Evolutionary conservation across 2,329 filamentous ascomycete genomes (phyloP).

Genomic region (Xenosphaeropsis pyriputrescens): DNA sequence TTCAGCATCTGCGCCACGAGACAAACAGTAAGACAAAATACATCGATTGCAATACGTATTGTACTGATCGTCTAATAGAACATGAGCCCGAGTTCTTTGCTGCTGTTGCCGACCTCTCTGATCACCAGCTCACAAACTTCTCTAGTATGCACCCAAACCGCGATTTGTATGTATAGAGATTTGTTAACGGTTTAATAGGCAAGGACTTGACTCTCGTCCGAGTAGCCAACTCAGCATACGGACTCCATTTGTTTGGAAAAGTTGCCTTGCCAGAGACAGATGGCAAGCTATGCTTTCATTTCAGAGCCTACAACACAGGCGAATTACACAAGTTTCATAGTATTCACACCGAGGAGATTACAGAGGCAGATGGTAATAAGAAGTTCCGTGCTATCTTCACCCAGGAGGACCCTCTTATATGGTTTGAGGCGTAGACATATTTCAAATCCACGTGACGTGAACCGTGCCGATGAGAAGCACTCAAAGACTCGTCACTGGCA

Average conservation of each 20-base stretch:
- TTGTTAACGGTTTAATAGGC: constrained; percentile 17
- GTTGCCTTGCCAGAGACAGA: constrained; percentile 27
- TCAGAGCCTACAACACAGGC: constrained; percentile 29
- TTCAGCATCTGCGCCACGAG: constrained; percentile 32
- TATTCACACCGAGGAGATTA: constrained; percentile 30
- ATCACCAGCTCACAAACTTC: constrained; percentile 16
- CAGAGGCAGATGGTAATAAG: constrained; percentile 25
- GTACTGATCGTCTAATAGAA: background rate
- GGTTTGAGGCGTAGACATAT: constrained; percentile 31
- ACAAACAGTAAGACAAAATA: constrained; percentile 21
- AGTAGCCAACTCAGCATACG: constrained; percentile 29
- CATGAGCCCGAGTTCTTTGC: constrained; percentile 33
- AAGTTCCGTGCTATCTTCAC: constrained; percentile 30
- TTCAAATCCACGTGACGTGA: too few relatives aligned
- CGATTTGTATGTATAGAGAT: background rate
- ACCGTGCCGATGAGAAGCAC: background rate
- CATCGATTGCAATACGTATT: constrained; percentile 1
- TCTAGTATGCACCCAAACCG: constrained; percentile 11
- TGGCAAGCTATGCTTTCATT: constrained; percentile 26
- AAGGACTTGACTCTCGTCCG: constrained; percentile 29
- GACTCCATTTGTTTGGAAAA: constrained; percentile 32
- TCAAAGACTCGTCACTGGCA: background rate
- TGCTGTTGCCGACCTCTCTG: constrained; percentile 20
- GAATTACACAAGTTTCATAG: constrained; percentile 28
- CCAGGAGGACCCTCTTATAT: constrained; percentile 30